Evolutionary conservation across 1,284 basidiomycete genomes (phyloP).

Genomic region (Austroboletus niveus): DNA sequence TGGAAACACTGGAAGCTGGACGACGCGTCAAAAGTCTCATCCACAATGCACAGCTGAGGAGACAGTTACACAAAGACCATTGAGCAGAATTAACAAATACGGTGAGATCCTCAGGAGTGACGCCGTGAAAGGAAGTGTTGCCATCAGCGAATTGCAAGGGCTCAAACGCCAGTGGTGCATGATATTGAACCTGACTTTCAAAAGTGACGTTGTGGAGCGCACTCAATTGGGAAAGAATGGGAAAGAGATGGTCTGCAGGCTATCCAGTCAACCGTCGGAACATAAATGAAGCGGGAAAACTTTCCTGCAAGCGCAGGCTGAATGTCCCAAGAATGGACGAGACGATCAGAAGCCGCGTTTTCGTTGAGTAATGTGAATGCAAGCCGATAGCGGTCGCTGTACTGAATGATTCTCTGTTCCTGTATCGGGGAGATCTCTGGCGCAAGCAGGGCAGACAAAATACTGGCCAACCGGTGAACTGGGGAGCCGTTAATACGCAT

Average conservation of each 20-base stretch:
- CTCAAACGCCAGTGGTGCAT: slow-evolving; percentile 85
- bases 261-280: slow-evolving; percentile 14
- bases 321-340: slow-evolving; percentile 72
- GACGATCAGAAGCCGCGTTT: slow-evolving; percentile 68
- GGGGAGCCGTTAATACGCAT: slow-evolving; percentile 1
- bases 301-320: slow-evolving; percentile 60
- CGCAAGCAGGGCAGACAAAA: slow-evolving; percentile 47
- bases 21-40: slow-evolving; percentile 11
- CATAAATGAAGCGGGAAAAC: slow-evolving; percentile 25
- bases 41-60: background rate
- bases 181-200: slow-evolving; percentile 92
- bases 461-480: slow-evolving; percentile 37
- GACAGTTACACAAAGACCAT: slow-evolving; percentile 82
- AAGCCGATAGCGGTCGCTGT: slow-evolving; percentile 75
- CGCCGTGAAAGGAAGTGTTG: slow-evolving; percentile 45
- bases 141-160: slow-evolving; percentile 44
- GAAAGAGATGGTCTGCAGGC: slow-evolving; percentile 63
- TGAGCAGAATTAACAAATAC: slow-evolving; percentile 95
- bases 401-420: slow-evolving; percentile 66
- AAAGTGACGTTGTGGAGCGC: slow-evolving; percentile 86
- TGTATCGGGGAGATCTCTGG: slow-evolving; percentile 45
- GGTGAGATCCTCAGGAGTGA: slow-evolving; percentile 80
- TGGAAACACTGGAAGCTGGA: slow-evolving; percentile 77
- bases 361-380: slow-evolving; percentile 87
- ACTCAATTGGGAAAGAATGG: slow-evolving; percentile 60